Base-by-base conservation (phyloP, 768 basidiomycete genomes). In the Boletus vinaceobasis region DNA sequence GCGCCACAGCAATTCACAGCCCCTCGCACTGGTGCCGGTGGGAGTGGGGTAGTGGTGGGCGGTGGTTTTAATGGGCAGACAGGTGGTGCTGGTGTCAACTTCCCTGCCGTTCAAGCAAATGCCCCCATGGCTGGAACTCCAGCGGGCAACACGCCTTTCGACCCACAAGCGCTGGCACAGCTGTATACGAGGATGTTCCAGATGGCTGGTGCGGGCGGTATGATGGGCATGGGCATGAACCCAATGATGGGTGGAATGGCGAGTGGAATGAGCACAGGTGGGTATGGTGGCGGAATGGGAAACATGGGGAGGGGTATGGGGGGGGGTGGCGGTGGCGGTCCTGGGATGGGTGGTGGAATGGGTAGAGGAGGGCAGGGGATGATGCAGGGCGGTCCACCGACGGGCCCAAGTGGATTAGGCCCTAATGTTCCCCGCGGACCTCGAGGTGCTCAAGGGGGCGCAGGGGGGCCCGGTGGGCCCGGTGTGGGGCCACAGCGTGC, bases 111-210 rank as follows among this genome's bases (percentile, higher is more conserved):
- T 29, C 65, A 60, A 43, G 63, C 48, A 47, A 67, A 50, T 19
- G 70, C 56, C 0, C 60, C 61, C 29, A 68, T 66, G 9, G 47
- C 60, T 5, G 73, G 61, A 37, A 66, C 64, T 39, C 72, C 73
- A 43, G 69, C 60, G 13, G 79, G 77, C 5, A 84, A 78, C 60
- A 79, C 84, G 5, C 80, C 89, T 1, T 96, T 98, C 67, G 95
- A 98, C 67, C 92, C 95, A 0, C 89, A 93, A 60, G 91, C 91
- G 2, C 86, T 98, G 67, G 93, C 93, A 0, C 83, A 88, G 53
- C 84, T 98, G 55, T 98, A 97, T 73, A 92, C 94, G 35, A 88
- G 93, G 58, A 98, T 98, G 96, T 88, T 92, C 79, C 85, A 87
- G 66, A 88, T 90, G 76, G 82, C 89, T 45, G 81, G 83, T 36